Conservation (phyloP, 331 rosid species). For the Quercus tomentella region DNA sequence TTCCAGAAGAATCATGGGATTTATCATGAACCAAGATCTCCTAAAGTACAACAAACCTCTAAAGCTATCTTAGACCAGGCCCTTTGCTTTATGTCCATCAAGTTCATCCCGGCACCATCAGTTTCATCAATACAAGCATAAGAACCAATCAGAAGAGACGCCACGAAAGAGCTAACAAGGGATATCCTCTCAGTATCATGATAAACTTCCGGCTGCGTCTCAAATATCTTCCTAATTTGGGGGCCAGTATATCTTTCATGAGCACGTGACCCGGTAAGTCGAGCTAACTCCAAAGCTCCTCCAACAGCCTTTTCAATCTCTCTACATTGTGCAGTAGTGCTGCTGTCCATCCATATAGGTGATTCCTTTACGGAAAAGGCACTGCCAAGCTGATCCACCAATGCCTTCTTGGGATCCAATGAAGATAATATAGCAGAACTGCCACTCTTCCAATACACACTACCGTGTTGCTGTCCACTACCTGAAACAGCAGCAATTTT, state of each 20-base stretch:
- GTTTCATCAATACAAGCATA: conserved; percentile 87
- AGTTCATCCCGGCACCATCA: conserved; percentile 95
- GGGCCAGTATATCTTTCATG: conserved; percentile 88
- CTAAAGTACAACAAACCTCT: conserved; percentile 51
- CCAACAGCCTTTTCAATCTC: conserved; percentile 82
- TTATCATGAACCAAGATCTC: not conserved
- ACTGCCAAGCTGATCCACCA: conserved; percentile 55
- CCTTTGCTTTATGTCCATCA: conserved; percentile 77
- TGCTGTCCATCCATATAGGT: conserved; percentile 95
- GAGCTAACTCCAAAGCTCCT: conserved; percentile 74
- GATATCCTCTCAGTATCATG: conserved; percentile 80
- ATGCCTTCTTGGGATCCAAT: conserved; percentile 56
- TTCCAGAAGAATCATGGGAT: not conserved
- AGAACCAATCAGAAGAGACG: conserved; percentile 66
- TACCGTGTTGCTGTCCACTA: conserved; percentile 97
- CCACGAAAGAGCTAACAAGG: conserved; percentile 92
- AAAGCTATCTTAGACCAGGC: conserved; percentile 65
- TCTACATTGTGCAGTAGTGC: conserved; percentile 77
- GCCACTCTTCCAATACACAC: conserved; percentile 92
- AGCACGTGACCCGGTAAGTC: conserved; percentile 74
- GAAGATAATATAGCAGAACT: conserved; percentile 61
- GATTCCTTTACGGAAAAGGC: conserved; percentile 73
- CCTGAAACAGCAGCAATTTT: conserved; percentile 82
- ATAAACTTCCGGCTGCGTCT: conserved; percentile 57
- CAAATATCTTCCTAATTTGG: conserved; percentile 79